Evolutionary conservation across 139 green algal genomes (phyloP).

Genomic region (Gonium pectorale): DNA sequence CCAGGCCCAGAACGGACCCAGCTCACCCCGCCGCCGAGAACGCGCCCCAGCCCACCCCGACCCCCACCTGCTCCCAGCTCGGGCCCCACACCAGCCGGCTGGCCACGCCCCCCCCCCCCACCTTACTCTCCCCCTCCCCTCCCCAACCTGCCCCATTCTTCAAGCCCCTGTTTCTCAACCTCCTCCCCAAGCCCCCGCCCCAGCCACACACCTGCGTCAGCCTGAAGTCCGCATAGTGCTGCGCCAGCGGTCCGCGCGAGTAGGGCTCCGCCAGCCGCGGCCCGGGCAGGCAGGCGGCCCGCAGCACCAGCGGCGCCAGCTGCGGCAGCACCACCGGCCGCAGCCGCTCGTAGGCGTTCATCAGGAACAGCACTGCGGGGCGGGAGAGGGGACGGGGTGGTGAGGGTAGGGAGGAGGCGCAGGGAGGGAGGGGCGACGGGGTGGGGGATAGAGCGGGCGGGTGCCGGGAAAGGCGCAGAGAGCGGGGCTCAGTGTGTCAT

Average conservation of each 20-base stretch:
- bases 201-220: conserved; percentile 38
- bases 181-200: conserved; percentile 10
- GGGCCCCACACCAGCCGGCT: neutral
- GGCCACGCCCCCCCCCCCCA: too few species aligned
- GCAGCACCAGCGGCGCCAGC: conserved; percentile 75
- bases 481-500: too few species aligned
- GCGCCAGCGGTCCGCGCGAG: conserved; percentile 43
- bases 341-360: conserved; percentile 77
- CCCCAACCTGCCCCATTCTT: too few species aligned
- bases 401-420: neutral
- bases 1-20: too few species aligned
- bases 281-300: conserved; percentile 60
- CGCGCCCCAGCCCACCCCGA: neutral
- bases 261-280: conserved; percentile 38
- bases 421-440: neutral
- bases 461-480: too few species aligned
- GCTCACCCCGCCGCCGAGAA: neutral
- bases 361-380: conserved; percentile 84
- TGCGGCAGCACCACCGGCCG: conserved; percentile 56
- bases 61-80: neutral
- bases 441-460: too few species aligned
- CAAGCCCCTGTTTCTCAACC: too few species aligned
- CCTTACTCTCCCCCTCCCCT: too few species aligned
- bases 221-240: conserved; percentile 46
- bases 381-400: neutral